Evolutionary conservation across 371 early-diverging fungal genomes (phyloP), one percentile per base, ranked within the genome.

Genomic region (Mucor lusitanicus): DNA sequence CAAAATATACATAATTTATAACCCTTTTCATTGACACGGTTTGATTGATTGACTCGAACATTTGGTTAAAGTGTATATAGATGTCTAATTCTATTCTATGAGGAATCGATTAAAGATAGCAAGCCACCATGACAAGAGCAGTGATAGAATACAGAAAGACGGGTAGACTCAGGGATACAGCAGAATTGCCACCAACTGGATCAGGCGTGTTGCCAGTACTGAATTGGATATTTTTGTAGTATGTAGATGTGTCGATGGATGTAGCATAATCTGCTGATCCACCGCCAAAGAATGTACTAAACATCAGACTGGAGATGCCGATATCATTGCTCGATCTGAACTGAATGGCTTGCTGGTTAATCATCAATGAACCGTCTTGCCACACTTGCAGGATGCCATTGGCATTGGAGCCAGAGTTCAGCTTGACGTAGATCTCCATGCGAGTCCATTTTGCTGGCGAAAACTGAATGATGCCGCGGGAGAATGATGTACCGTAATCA

Each of bases 241-340:
- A 81, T 2, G 76, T 72, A 8, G 63, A 39, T 0, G 77, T 77
- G 54, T 80, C 76, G 1, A 76, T 68, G 6, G 75, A 70, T 9
- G 85, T 80, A 21, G 79, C 81, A 63, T 79, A 88, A 39, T 64
- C 64, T 3, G 30, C 8, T 21, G 78, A 70, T 2, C 63, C 61
- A 5, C 87, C 87, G 32, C 86, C 86, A 74, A 88, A 86, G 73
- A 86, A 86, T 4, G 83, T 77, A 32, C 71, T 77, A 46, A 79
- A 80, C 73, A 77, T 77, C 17, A 75, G 59, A 62, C 69, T 79
- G 59, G 74, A 72, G 2, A 83, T 69, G 12, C 75, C 83, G 21
- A 83, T 44, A 9, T 48, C 17, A 33, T 70, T 61, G 23, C 50
- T 75, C 46, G 48, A 67, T 64, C 65, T 72, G 46, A 80, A 84